phyloP scores from a whole-genome alignment of 192 early-diverging fungal genomes.

The Backusella tuberculispora region DNA sequence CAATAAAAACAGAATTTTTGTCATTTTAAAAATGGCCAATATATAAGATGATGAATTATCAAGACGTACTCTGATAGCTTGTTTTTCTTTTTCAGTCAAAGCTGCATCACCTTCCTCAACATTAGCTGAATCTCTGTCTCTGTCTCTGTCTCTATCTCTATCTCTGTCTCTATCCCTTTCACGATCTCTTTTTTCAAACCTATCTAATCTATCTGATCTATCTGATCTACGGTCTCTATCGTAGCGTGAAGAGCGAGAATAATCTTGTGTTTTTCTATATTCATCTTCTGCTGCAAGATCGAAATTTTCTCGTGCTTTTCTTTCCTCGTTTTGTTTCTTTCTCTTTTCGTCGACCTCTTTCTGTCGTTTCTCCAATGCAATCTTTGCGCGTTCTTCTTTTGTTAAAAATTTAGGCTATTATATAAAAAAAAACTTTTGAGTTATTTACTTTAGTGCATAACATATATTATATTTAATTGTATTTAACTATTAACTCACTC shows the following conservation, averaged over 20 bases:
- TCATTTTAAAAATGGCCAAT: background rate
- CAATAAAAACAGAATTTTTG: background rate
- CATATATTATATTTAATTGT: background rate
- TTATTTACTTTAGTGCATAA: background rate
- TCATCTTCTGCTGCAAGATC: slow-evolving; percentile 53
- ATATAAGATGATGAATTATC: background rate
- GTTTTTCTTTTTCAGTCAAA: slow-evolving; percentile 44
- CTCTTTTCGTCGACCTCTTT: slow-evolving; percentile 79
- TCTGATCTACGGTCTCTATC: slow-evolving; percentile 34
- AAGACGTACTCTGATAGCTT: slow-evolving; percentile 44
- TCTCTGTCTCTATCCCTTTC: slow-evolving; percentile 11
- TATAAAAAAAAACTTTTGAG: background rate
- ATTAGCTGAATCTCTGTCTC: background rate
- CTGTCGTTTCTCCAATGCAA: slow-evolving; percentile 83
- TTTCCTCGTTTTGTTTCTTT: slow-evolving; percentile 63
- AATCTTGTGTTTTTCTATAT: slow-evolving; percentile 43
- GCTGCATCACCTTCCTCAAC: slow-evolving; percentile 20
- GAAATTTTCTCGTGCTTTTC: slow-evolving; percentile 58
- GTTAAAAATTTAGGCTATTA: slow-evolving; percentile 80
- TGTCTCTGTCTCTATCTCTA: background rate
- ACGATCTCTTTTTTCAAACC: slow-evolving; percentile 23
- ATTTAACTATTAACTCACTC: slow-evolving; percentile 41
- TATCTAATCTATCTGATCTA: slow-evolving; percentile 23
- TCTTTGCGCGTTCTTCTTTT: slow-evolving; percentile 87
- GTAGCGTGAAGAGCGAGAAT: slow-evolving; percentile 31